Conservation (phyloP, 768 basidiomycete genomes). For the Termitomyces sp. region DNA sequence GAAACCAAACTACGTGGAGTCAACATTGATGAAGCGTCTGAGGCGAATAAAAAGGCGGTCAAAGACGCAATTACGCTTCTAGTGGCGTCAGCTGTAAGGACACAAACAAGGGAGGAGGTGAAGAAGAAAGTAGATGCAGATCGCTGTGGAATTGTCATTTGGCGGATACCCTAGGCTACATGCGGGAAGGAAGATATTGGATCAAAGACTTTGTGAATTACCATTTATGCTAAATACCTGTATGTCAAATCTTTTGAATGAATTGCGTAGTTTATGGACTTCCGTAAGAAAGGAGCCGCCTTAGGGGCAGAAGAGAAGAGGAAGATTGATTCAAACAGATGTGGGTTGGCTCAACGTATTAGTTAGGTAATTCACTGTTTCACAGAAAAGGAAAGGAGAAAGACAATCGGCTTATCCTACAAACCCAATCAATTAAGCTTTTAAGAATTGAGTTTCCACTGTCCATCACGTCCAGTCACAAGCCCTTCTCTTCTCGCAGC, state of each 20-base stretch:
- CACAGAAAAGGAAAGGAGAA: too few relatives aligned
- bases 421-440: not conserved
- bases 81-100: constrained; percentile 21
- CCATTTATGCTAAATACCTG: too few relatives aligned
- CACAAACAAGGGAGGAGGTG: constrained; percentile 43
- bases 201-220: too few relatives aligned
- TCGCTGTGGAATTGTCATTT: constrained; percentile 61
- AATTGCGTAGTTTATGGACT: too few relatives aligned
- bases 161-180: constrained; percentile 27
- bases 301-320: too few relatives aligned
- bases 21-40: too few relatives aligned
- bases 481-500: constrained; percentile 76
- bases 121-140: constrained; percentile 56
- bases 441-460: constrained; percentile 52
- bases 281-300: too few relatives aligned
- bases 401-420: not conserved
- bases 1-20: not conserved
- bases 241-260: too few relatives aligned
- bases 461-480: constrained; percentile 65
- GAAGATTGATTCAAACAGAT: too few relatives aligned
- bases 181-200: too few relatives aligned
- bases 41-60: constrained; percentile 37
- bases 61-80: constrained; percentile 49
- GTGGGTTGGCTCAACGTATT: too few relatives aligned
- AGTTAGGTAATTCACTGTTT: too few relatives aligned